Conservation (phyloP, 495 filamentous ascomycete species). For the Aspergillus indologenus region DNA sequence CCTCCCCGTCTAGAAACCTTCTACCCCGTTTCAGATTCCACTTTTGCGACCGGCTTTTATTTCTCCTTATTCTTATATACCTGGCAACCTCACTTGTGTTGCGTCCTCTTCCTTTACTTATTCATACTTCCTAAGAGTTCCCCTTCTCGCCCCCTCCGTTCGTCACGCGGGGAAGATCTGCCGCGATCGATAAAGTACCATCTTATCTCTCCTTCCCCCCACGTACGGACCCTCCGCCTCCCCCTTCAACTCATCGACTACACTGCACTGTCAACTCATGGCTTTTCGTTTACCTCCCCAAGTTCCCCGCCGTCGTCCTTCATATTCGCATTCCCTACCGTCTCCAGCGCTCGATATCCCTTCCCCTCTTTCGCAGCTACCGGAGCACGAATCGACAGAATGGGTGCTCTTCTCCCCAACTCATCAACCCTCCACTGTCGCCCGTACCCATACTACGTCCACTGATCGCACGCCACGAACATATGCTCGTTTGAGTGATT, state of each 20-base stretch:
- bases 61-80: background rate
- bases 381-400: constrained; percentile 72
- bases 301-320: constrained; percentile 57
- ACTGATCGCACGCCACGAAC: constrained; percentile 69
- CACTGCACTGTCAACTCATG: constrained; percentile 49
- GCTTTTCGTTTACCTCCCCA: constrained; percentile 78
- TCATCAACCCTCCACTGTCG: constrained; percentile 50
- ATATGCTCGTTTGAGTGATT: constrained; percentile 74
- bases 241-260: background rate
- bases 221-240: background rate
- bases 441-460: constrained; percentile 67
- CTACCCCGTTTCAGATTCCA: background rate
- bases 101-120: background rate
- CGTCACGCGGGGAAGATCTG: constrained; percentile 27
- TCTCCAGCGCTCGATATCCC: constrained; percentile 37
- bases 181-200: constrained; percentile 19
- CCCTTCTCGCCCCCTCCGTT: background rate
- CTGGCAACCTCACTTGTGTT: background rate
- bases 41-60: background rate
- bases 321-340: constrained; percentile 48
- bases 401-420: constrained; percentile 93
- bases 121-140: background rate
- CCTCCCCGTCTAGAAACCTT: background rate
- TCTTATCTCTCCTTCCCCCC: constrained; percentile 18
- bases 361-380: constrained; percentile 34